Percentiles rank a stretch among this genome's conserved stretches.
phyloP scores from a whole-genome alignment of 129 eudicot species.

The Pseudognaphalium luteoalbum region DNA sequence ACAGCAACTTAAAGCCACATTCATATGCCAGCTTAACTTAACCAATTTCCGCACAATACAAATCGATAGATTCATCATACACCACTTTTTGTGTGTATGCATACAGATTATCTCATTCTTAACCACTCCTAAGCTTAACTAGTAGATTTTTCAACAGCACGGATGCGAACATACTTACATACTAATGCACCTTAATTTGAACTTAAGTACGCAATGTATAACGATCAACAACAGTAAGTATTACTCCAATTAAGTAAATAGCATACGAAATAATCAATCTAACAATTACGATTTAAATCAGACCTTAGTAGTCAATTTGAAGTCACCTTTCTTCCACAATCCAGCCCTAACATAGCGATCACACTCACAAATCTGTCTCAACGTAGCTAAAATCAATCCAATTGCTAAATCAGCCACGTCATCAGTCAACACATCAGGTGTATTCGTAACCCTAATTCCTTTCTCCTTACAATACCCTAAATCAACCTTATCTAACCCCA shows the following conservation, averaged over 20 bases:
- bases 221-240: not conserved
- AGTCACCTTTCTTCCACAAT: conserved; percentile 58
- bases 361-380: conserved; percentile 56
- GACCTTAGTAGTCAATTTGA: conserved; percentile 66
- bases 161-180: too few relatives aligned
- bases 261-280: not conserved
- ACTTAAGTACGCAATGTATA: not conserved
- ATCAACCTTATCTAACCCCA: conserved; percentile 65
- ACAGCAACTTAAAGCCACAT: not conserved
- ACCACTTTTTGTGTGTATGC: too few relatives aligned
- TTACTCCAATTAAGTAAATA: too few relatives aligned
- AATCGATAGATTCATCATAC: too few relatives aligned
- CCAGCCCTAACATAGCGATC: conserved; percentile 66
- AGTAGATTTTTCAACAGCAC: too few relatives aligned
- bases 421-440: conserved; percentile 67
- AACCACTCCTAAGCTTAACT: too few relatives aligned
- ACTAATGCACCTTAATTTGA: not conserved
- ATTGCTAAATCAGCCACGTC: conserved; percentile 75
- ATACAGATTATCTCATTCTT: too few relatives aligned
- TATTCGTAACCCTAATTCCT: conserved; percentile 66
- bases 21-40: not conserved
- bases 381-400: conserved; percentile 53
- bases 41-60: not conserved
- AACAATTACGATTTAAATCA: not conserved
- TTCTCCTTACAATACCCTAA: conserved; percentile 61